phyloP scores from a whole-genome alignment of 2,329 filamentous ascomycete genomes.

The Sporothrix sp. region DNA sequence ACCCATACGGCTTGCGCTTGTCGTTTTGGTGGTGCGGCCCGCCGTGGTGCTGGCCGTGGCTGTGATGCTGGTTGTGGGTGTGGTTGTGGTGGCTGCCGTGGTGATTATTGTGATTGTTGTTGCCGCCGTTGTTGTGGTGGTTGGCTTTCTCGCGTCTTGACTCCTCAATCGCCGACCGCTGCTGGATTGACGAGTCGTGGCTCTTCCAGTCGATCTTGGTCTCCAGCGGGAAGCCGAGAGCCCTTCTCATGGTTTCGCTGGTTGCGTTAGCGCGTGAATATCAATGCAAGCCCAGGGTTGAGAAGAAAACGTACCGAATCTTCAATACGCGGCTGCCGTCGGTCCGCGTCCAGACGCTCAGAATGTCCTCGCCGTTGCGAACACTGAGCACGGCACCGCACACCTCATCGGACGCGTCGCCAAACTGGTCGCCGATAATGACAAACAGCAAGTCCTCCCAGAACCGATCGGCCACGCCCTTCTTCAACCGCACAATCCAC shows the following conservation, averaged over 20 bases:
- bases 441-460: slow-evolving; percentile 92
- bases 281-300: slow-evolving; percentile 3
- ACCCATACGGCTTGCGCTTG: slow-evolving; percentile 6
- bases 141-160: slow-evolving; percentile 76
- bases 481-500: slow-evolving; percentile 95
- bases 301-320: slow-evolving; percentile 60
- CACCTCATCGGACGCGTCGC: slow-evolving; percentile 84
- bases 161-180: slow-evolving; percentile 82
- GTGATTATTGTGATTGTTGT: slow-evolving; percentile 23
- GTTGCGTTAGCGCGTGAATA: background rate
- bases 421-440: slow-evolving; percentile 88
- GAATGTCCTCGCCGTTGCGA: slow-evolving; percentile 87
- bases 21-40: slow-evolving; percentile 10
- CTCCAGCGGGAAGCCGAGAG: slow-evolving; percentile 75
- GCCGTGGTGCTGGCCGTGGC: slow-evolving; percentile 1
- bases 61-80: slow-evolving; percentile 1
- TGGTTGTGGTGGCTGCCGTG: slow-evolving; percentile 12
- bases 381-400: slow-evolving; percentile 93
- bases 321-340: slow-evolving; percentile 90
- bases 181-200: slow-evolving; percentile 91
- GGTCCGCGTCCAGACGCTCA: slow-evolving; percentile 95
- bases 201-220: slow-evolving; percentile 93
- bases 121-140: slow-evolving; percentile 29
- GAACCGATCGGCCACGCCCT: slow-evolving; percentile 90
- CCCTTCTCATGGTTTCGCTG: slow-evolving; percentile 88